These are phyloP conservation scores for Mycena capillaripes DNA, from an alignment of 768 basidiomycete species.

Conservation along the genomic window DNA sequence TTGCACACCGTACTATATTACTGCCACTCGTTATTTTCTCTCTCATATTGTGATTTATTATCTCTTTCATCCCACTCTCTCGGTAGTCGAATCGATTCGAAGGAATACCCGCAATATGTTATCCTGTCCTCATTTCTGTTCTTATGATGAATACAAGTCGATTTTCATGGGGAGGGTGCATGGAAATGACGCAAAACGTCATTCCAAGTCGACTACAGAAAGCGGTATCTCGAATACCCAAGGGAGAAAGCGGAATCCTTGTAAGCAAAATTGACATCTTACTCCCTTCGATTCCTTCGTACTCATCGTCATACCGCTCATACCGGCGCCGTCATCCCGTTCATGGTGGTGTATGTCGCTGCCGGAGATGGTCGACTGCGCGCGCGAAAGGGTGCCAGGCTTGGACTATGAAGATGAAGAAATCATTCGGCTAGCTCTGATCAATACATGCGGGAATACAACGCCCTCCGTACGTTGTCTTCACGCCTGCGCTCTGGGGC, in stretches of 20 bases:
- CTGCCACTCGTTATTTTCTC: constrained; percentile 3
- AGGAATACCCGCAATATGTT: constrained; percentile 29
- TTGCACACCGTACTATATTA: neutral
- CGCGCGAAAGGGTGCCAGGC: neutral
- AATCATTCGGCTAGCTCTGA: too few relatives aligned
- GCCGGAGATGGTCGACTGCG: constrained; percentile 19
- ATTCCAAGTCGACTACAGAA: too few relatives aligned
- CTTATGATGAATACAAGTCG: constrained; percentile 15
- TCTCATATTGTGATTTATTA: too few relatives aligned
- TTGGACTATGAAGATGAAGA: too few relatives aligned
- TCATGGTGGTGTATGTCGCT: constrained; percentile 16
- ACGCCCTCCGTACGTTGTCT: too few relatives aligned
- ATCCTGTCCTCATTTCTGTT: neutral
- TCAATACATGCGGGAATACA: too few relatives aligned
- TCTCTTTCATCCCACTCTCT: neutral
- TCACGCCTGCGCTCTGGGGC: neutral
- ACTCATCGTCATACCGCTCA: neutral
- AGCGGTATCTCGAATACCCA: too few relatives aligned
- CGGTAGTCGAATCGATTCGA: neutral
- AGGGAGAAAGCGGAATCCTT: too few relatives aligned
- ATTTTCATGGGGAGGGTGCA: neutral
- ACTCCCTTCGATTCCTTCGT: too few relatives aligned
- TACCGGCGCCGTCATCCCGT: neutral
- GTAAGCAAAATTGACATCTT: too few relatives aligned
- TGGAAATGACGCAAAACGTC: too few relatives aligned